Conservation (phyloP, 75 land plant species). For the Sequoia sempervirens region DNA sequence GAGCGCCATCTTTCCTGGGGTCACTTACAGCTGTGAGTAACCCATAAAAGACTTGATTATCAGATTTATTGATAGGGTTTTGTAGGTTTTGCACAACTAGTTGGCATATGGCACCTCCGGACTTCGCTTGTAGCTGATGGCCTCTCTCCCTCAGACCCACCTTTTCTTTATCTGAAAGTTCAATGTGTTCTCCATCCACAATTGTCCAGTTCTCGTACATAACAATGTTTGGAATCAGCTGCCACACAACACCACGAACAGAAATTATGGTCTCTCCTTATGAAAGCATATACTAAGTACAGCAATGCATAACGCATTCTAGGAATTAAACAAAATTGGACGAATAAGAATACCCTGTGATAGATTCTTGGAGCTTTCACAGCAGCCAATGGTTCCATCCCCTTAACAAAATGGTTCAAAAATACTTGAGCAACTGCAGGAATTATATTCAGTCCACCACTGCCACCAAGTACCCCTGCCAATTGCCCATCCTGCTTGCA, state of each 20-base stretch:
- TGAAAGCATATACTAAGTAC: neutral
- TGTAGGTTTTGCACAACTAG: slow-evolving; percentile 64
- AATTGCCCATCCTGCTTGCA: slow-evolving; percentile 58
- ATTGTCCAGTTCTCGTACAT: slow-evolving; percentile 77
- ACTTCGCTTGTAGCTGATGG: slow-evolving; percentile 36
- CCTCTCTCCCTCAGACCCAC: slow-evolving; percentile 54
- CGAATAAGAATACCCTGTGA: slow-evolving; percentile 57
- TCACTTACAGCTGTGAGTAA: slow-evolving; percentile 83
- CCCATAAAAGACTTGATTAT: slow-evolving; percentile 35
- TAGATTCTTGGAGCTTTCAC: slow-evolving; percentile 69
- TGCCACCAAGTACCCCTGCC: slow-evolving; percentile 76
- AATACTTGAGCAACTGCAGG: slow-evolving; percentile 81
- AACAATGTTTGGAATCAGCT: slow-evolving; percentile 79
- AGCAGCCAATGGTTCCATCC: slow-evolving; percentile 59
- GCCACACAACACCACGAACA: slow-evolving; percentile 12
- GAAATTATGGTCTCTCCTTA: neutral
- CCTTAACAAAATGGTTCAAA: slow-evolving; percentile 61
- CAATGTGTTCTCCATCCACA: slow-evolving; percentile 66
- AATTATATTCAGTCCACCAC: slow-evolving; percentile 75
- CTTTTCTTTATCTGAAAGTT: slow-evolving; percentile 33
- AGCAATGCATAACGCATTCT: neutral
- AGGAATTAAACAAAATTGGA: neutral
- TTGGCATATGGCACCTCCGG: slow-evolving; percentile 55
- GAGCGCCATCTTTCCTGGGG: slow-evolving; percentile 70
- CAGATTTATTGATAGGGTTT: slow-evolving; percentile 10